Base-by-base conservation (phyloP, 1,139 yeast genomes). In the Saccharomycopsis crataegensis region DNA sequence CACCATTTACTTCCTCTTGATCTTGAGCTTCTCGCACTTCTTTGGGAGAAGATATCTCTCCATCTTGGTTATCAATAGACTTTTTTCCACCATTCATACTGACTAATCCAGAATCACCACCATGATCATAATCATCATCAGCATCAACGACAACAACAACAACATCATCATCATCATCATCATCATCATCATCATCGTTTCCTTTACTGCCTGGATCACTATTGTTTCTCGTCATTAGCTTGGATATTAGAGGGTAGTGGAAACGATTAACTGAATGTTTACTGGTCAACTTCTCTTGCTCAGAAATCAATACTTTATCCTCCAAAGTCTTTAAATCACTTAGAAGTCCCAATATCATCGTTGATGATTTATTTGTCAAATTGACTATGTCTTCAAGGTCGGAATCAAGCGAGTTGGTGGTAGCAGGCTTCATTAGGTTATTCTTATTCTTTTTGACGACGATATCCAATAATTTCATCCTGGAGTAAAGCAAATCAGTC, bases 211-310 rank as follows among this genome's bases (percentile, higher is more conserved):
- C 11, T 14, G 28, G 7, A 47, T 45, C 55, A 31, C 31, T 47
- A 34, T 48, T 38, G n/a, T 49, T 43, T 31, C 32, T 33, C 9
- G 17, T 33, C 48, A 56, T 44, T n/a, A 55, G 36, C 34, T 54
- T 50, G 8, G 48, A 37, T 32, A 56, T 28, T n/a, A 53, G 31
- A 1, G 58, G 58, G 44, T 56, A 56, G 37, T 56, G 41, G 34
- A 56, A 56, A 28, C 36, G 37, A 46, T 52, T 53, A 5, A 50
- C 17, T 3, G 54, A 48, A 11, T 51, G 50, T 31, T 43, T 46
- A 34, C 48, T 37, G 7, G 47, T 31, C 17, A 55, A 34, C 17
- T 43, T 32, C 38, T 53, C 56, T 37, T 53, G 38, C 12, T 50
- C 53, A 34, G 46, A 50, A 5, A 12, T 36, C n/a, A 49, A 38